phyloP scores from a whole-genome alignment of 768 basidiomycete genomes.

The Kwoniella sp. region DNA sequence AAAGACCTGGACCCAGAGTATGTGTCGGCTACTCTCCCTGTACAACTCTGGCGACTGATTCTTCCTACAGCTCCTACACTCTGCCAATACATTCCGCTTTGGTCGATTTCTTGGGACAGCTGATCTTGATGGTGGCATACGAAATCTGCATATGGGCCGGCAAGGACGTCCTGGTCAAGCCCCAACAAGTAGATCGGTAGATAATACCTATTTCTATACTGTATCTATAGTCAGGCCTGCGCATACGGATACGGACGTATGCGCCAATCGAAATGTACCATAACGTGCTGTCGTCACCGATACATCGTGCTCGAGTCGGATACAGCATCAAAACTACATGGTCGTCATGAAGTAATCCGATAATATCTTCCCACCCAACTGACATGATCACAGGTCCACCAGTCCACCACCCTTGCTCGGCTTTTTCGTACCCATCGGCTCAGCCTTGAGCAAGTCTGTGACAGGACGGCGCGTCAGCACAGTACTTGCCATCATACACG shows the following conservation, averaged over 20 bases:
- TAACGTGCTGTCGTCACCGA: no score
- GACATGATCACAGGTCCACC: constrained; percentile 10
- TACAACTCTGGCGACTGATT: background rate
- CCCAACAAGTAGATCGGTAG: no score
- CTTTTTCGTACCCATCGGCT: constrained; percentile 23
- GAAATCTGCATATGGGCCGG: constrained; percentile 40
- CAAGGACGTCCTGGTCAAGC: constrained; percentile 24
- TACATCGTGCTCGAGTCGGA: no score
- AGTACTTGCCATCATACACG: background rate
- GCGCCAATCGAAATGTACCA: no score
- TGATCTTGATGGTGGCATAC: constrained; percentile 61
- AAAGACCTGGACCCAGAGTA: constrained; percentile 73
- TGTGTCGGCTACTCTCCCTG: constrained; percentile 14
- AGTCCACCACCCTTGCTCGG: background rate
- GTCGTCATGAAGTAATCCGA: no score
- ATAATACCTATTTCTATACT: no score
- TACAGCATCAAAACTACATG: no score
- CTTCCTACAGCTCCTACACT: constrained; percentile 62
- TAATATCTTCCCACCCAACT: no score
- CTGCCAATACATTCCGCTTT: constrained; percentile 86
- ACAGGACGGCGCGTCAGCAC: background rate
- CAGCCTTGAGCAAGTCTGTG: constrained; percentile 34
- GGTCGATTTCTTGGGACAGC: constrained; percentile 78
- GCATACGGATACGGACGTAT: no score
- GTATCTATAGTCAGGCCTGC: no score